These are phyloP conservation scores for Scutellaria baicalensis DNA, from an alignment of 257 asterid species.

Conservation along the genomic window DNA sequence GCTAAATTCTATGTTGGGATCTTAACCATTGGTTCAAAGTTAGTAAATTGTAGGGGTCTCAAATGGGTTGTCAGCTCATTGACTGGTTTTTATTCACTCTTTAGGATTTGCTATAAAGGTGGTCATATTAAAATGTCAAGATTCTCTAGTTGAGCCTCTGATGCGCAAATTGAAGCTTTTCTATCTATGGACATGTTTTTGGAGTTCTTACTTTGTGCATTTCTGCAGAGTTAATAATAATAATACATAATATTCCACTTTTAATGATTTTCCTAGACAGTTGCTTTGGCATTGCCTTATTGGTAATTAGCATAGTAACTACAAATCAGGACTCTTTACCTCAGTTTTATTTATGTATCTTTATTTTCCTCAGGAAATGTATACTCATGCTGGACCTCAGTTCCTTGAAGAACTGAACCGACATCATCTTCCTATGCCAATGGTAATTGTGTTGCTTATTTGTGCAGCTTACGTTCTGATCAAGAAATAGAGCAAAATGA, in stretches of 20 bases:
- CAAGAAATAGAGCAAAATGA: neutral
- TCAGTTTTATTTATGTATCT: slow-evolving; percentile 1
- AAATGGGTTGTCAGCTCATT: neutral
- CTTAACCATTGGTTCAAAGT: neutral
- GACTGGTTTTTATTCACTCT: neutral
- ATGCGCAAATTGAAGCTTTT: neutral
- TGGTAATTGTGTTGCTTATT: slow-evolving; percentile 45
- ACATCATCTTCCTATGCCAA: slow-evolving; percentile 59
- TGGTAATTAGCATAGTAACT: neutral
- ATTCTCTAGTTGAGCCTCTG: neutral
- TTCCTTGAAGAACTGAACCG: slow-evolving; percentile 93
- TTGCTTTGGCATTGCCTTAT: neutral
- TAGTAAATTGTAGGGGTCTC: neutral
- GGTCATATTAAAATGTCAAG: neutral
- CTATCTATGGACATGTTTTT: neutral
- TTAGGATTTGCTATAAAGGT: neutral
- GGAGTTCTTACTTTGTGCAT: neutral
- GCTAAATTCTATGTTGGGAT: neutral
- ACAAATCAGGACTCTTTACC: neutral
- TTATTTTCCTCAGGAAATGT: slow-evolving; percentile 73
- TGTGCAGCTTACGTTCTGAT: slow-evolving; percentile 4
- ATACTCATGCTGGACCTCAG: slow-evolving; percentile 83
- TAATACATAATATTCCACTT: neutral
- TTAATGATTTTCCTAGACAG: neutral
- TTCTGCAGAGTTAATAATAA: neutral